Evolutionary conservation across 805 yeast genomes (phyloP).

Genomic region (Wickerhamomyces pijperi): DNA sequence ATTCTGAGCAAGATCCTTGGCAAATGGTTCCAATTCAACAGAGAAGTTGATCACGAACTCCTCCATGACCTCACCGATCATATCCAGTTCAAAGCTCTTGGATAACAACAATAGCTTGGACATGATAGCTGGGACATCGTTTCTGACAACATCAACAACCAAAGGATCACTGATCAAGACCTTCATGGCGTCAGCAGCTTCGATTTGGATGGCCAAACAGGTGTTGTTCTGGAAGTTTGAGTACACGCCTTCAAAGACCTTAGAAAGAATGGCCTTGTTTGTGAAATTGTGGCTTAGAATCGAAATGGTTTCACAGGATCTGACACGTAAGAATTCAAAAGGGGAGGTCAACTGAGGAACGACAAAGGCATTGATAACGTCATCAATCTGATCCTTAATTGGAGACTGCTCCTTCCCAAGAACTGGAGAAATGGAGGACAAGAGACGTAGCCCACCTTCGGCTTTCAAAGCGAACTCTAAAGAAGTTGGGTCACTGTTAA

Average conservation of each 20-base stretch:
- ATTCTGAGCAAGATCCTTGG: constrained; percentile 49
- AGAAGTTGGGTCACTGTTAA: constrained; percentile 19
- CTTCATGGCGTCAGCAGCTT: constrained; percentile 82
- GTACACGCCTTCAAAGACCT: constrained; percentile 29
- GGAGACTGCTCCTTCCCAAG: constrained; percentile 39
- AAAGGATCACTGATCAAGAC: constrained; percentile 59
- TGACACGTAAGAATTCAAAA: constrained; percentile 61
- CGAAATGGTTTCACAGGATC: constrained; percentile 55
- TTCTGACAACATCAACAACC: constrained; percentile 59
- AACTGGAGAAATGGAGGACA: constrained; percentile 57
- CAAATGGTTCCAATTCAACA: constrained; percentile 82
- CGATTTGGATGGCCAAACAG: constrained; percentile 66
- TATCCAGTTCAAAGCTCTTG: constrained; percentile 75
- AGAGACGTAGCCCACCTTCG: constrained; percentile 73
- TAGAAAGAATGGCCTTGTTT: constrained; percentile 28
- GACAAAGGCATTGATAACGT: constrained; percentile 50
- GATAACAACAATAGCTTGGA: constrained; percentile 67
- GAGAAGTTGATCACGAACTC: constrained; percentile 85
- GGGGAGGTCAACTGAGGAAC: constrained; percentile 60
- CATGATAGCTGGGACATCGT: constrained; percentile 73
- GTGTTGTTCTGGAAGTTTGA: constrained; percentile 30
- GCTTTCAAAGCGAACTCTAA: constrained; percentile 45
- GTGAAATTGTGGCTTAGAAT: constrained; percentile 22
- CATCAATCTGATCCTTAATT: constrained; percentile 51
- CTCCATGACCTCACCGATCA: constrained; percentile 86